Percentiles rank a stretch among this genome's conserved stretches.
Conservation (phyloP, 768 basidiomycete species). For the Saitozyma podzolica region DNA sequence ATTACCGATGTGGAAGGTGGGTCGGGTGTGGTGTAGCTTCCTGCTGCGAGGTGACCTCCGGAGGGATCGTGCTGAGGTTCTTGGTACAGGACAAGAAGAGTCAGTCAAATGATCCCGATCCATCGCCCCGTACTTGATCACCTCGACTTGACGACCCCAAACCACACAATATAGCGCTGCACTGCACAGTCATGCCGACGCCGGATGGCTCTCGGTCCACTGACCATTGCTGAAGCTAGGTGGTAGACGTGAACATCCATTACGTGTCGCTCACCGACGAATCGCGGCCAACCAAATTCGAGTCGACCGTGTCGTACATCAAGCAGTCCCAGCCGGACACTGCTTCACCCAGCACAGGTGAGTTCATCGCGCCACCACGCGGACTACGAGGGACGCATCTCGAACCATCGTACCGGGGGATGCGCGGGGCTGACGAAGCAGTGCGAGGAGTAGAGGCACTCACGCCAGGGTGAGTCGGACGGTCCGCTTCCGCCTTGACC, state of each 20-base stretch:
- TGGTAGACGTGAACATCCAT: slow-evolving; percentile 54
- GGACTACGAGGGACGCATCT: background rate
- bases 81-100: slow-evolving; percentile 50
- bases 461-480: slow-evolving; percentile 29
- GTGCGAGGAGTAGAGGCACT: slow-evolving; percentile 51
- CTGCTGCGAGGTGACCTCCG: background rate
- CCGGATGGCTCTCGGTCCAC: too few species aligned
- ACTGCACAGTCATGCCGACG: too few species aligned
- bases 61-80: background rate
- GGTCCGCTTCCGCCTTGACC: too few species aligned
- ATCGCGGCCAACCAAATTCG: slow-evolving; percentile 38
- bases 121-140: too few species aligned
- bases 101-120: slow-evolving; percentile 11
- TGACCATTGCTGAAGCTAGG: background rate
- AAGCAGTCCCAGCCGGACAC: slow-evolving; percentile 34
- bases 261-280: slow-evolving; percentile 46
- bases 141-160: background rate
- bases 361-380: slow-evolving; percentile 1
- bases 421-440: background rate
- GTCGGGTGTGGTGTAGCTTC: slow-evolving; percentile 5
- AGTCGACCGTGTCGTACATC: slow-evolving; percentile 54
- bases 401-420: background rate
- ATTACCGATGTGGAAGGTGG: slow-evolving; percentile 57
- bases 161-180: background rate
- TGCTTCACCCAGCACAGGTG: slow-evolving; percentile 47